These are phyloP conservation scores for Carex pumila DNA, from an alignment of 176 grass and related monocot genomes.

Conservation along the genomic window DNA sequence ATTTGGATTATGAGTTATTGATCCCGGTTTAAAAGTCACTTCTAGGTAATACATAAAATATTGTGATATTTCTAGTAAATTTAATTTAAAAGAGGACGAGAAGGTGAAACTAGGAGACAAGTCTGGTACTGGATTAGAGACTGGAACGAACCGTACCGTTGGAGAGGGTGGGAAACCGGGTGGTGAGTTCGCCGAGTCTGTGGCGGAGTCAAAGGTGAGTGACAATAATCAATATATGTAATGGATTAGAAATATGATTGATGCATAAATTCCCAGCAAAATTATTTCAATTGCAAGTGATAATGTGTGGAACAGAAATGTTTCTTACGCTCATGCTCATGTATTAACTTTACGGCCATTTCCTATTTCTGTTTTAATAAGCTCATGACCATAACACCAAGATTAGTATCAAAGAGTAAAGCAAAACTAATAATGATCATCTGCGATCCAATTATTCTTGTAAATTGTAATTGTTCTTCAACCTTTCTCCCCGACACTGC, in stretches of 20 bases:
- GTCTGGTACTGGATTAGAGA: constrained; percentile 13
- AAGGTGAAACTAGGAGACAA: constrained; percentile 6
- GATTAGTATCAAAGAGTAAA: neutral
- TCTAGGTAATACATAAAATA: no score
- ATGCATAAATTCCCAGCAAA: neutral
- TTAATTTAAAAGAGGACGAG: neutral
- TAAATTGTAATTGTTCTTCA: no score
- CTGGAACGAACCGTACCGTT: neutral
- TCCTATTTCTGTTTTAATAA: no score
- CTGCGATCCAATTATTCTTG: no score
- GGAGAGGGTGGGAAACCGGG: neutral
- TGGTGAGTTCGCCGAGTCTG: constrained; percentile 61
- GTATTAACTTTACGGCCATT: neutral
- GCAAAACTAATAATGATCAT: no score
- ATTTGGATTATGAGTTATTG: no score
- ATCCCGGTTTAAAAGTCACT: no score
- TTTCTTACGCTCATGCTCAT: neutral
- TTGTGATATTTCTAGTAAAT: no score
- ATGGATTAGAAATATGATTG: neutral
- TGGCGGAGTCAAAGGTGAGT: constrained; percentile 66
- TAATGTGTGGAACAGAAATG: neutral
- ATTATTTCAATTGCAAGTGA: neutral
- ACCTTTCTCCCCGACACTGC: no score
- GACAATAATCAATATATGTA: constrained; percentile 10
- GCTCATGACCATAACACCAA: neutral